Evolutionary conservation across 768 basidiomycete genomes (phyloP).

Genomic region (Kockovaella imperatae): DNA sequence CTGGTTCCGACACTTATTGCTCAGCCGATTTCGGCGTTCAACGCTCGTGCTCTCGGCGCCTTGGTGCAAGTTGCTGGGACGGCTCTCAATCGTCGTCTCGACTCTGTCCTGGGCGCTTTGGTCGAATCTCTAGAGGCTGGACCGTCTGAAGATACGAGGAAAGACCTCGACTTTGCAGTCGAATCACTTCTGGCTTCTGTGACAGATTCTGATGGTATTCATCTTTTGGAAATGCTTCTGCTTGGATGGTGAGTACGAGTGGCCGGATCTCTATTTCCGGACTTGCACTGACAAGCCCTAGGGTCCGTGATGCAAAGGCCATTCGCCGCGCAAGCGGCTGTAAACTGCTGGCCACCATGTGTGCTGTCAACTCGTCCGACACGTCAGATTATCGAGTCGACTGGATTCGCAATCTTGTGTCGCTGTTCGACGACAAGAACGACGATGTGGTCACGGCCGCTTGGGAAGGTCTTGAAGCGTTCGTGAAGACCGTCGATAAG

Average conservation of each 20-base stretch:
- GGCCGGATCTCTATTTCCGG: neutral
- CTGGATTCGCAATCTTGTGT: slow-evolving; percentile 84
- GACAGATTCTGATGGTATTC: slow-evolving; percentile 75
- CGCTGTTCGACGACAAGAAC: slow-evolving; percentile 65
- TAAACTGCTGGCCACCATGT: slow-evolving; percentile 70
- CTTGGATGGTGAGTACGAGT: slow-evolving; percentile 65
- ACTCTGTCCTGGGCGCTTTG: slow-evolving; percentile 67
- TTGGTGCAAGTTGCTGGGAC: slow-evolving; percentile 89
- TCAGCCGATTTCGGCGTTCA: slow-evolving; percentile 88
- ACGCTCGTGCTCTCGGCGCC: slow-evolving; percentile 79
- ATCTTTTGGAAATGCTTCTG: slow-evolving; percentile 77
- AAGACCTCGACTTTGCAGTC: slow-evolving; percentile 67
- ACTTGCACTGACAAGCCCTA: slow-evolving; percentile 39
- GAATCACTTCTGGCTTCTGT: slow-evolving; percentile 69
- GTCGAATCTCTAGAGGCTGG: slow-evolving; percentile 64
- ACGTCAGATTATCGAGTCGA: slow-evolving; percentile 78
- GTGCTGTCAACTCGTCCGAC: slow-evolving; percentile 73
- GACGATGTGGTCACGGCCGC: slow-evolving; percentile 61
- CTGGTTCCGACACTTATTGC: slow-evolving; percentile 87
- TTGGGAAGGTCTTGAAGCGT: slow-evolving; percentile 70
- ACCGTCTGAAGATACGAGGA: slow-evolving; percentile 59
- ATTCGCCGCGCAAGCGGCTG: slow-evolving; percentile 69
- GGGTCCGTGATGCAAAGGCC: slow-evolving; percentile 70
- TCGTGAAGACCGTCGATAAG: slow-evolving; percentile 84
- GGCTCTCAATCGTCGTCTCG: slow-evolving; percentile 75